phyloP scores from a whole-genome alignment of 345 rosid species.

The Stellera chamaejasme region DNA sequence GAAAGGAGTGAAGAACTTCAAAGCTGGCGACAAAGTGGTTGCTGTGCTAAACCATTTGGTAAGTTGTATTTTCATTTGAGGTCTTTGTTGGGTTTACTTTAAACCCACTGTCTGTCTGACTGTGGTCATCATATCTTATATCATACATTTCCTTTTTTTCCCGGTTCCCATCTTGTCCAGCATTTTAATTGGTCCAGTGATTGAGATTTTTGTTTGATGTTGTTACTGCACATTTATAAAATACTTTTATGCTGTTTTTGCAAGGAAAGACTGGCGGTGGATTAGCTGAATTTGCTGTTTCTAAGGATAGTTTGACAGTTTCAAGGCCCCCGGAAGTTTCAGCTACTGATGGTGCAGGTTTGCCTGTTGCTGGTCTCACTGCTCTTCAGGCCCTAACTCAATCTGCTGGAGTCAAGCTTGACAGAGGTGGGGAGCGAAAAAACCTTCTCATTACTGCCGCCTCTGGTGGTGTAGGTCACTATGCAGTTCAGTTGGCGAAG shows the following conservation, averaged over 20 bases:
- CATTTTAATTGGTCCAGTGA: no score
- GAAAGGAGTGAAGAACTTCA: conserved; percentile 20
- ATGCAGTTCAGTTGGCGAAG: conserved; percentile 26
- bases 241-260: neutral
- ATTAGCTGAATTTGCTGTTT: conserved; percentile 35
- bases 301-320: conserved; percentile 28
- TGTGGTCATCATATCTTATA: no score
- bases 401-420: conserved; percentile 35
- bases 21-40: conserved; percentile 28
- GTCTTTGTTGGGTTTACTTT: no score
- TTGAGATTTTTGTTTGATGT: no score
- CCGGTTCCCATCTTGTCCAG: no score
- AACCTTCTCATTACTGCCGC: conserved; percentile 41
- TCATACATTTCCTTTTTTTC: neutral
- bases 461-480: conserved; percentile 52
- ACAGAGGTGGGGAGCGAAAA: conserved; percentile 21
- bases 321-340: conserved; percentile 31
- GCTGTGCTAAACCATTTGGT: conserved; percentile 18
- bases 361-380: conserved; percentile 34
- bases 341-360: conserved; percentile 31
- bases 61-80: neutral
- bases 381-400: conserved; percentile 34
- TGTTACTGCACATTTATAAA: no score
- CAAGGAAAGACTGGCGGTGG: conserved; percentile 23
- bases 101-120: no score